Conservation (phyloP, 768 basidiomycete genomes). For the Termitomyces sp. region DNA sequence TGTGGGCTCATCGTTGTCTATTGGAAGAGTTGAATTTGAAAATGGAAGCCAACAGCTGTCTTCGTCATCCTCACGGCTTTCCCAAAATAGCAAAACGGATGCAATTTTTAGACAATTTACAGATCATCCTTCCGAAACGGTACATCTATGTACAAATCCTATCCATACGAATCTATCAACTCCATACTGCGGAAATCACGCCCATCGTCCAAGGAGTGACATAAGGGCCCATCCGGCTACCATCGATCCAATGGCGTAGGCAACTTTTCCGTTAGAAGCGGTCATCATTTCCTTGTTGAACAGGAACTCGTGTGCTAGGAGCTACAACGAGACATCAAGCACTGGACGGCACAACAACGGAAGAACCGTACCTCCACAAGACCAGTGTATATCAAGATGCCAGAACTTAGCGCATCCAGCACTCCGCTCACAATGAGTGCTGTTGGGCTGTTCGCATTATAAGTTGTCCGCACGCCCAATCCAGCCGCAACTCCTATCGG, state of each 20-base stretch:
- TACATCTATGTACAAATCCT: neutral
- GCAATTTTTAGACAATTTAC: neutral
- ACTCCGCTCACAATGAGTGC: slow-evolving; percentile 83
- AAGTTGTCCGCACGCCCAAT: slow-evolving; percentile 68
- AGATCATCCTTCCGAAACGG: neutral
- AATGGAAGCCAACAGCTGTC: neutral
- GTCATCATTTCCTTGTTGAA: slow-evolving; percentile 85
- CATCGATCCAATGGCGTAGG: slow-evolving; percentile 77
- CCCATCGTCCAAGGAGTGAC: slow-evolving; percentile 90
- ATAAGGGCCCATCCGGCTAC: slow-evolving; percentile 82
- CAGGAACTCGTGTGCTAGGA: slow-evolving; percentile 92
- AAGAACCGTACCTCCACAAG: slow-evolving; percentile 12
- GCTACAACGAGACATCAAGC: slow-evolving; percentile 31
- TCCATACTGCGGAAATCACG: slow-evolving; percentile 35
- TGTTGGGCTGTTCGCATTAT: slow-evolving; percentile 75
- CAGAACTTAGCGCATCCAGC: slow-evolving; percentile 81
- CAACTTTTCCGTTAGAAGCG: slow-evolving; percentile 59
- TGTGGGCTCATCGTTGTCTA: slow-evolving; percentile 5
- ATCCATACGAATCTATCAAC: neutral
- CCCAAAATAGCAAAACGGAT: neutral
- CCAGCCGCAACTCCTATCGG: slow-evolving; percentile 89
- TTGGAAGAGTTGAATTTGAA: neutral
- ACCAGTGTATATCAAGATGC: slow-evolving; percentile 83
- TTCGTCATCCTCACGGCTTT: slow-evolving; percentile 1
- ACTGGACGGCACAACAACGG: neutral